Percentiles rank a stretch among this genome's conserved stretches.
Evolutionary conservation across 768 basidiomycete species (phyloP).

Genomic region (Pleurotus citrinopileatus): DNA sequence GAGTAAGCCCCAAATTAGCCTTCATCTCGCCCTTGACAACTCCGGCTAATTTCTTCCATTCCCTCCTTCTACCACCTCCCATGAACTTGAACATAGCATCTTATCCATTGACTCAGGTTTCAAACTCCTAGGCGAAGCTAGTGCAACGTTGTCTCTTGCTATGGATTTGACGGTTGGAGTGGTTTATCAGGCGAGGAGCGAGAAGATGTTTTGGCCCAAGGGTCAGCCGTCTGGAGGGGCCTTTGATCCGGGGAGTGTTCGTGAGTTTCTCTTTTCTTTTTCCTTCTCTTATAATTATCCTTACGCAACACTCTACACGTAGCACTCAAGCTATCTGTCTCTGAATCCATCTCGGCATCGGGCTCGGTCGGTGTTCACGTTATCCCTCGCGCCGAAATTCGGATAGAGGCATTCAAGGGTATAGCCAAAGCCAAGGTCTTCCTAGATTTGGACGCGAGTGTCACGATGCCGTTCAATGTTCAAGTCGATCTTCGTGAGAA

Average conservation of each 20-base stretch:
- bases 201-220: slow-evolving; percentile 34
- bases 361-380: slow-evolving; percentile 30
- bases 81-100: slow-evolving; percentile 21
- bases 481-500: not conserved
- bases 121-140: slow-evolving; percentile 26
- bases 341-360: slow-evolving; percentile 24
- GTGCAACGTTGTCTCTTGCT: slow-evolving; percentile 26
- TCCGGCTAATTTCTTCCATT: not conserved
- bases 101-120: slow-evolving; percentile 38
- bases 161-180: slow-evolving; percentile 29
- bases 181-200: slow-evolving; percentile 25
- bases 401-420: slow-evolving; percentile 15
- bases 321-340: slow-evolving; percentile 29
- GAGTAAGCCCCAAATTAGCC: no score
- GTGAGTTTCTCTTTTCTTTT: slow-evolving; percentile 18
- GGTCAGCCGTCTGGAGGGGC: slow-evolving; percentile 19
- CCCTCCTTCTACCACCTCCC: not conserved
- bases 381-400: slow-evolving; percentile 23
- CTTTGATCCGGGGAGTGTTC: slow-evolving; percentile 24
- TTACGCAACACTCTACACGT: not conserved
- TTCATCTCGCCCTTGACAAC: no score
- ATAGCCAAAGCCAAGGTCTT: slow-evolving; percentile 14
- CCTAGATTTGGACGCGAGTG: slow-evolving; percentile 23
- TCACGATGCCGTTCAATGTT: slow-evolving; percentile 18
- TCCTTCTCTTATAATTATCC: not conserved